A percentile compares a stretch with the other conserved stretches of the same genome.
These are phyloP conservation scores for Fraxinus sp. DNA, from an alignment of 305 asterid species.

Conservation along the genomic window DNA sequence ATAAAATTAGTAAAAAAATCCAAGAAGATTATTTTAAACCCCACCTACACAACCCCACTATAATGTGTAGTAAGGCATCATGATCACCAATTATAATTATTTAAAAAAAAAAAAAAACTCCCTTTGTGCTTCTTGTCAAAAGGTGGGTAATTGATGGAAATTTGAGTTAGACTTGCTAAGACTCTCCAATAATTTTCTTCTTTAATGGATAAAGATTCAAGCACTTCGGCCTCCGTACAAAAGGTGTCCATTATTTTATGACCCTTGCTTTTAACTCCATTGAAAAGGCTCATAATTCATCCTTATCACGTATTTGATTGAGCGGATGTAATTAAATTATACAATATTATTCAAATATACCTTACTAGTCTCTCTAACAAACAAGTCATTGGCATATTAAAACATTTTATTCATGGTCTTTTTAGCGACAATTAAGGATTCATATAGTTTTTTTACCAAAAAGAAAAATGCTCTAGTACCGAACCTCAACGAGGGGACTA, in stretches of 20 bases:
- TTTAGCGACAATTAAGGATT: too few relatives aligned
- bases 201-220: constrained; percentile 34
- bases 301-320: neutral
- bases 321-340: neutral
- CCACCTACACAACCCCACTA: neutral
- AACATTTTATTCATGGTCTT: neutral
- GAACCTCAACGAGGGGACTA: neutral
- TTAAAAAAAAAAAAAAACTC: neutral
- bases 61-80: neutral
- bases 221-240: constrained; percentile 22
- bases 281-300: constrained; percentile 19
- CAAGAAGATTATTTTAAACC: constrained; percentile 4
- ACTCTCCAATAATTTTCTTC: constrained; percentile 26
- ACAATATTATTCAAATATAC: neutral
- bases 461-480: neutral
- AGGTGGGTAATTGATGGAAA: constrained; percentile 26
- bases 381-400: neutral
- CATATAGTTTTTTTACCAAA: too few relatives aligned
- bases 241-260: constrained; percentile 12
- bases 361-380: neutral
- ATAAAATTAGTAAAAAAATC: constrained; percentile 12
- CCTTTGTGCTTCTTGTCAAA: constrained; percentile 9
- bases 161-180: constrained; percentile 15
- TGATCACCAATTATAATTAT: neutral
- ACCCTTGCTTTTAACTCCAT: neutral